A percentile compares a stretch with the other conserved stretches of the same genome.
These are phyloP conservation scores for Peniophora sp. DNA, from an alignment of 1,284 basidiomycete species.

Conservation along the genomic window DNA sequence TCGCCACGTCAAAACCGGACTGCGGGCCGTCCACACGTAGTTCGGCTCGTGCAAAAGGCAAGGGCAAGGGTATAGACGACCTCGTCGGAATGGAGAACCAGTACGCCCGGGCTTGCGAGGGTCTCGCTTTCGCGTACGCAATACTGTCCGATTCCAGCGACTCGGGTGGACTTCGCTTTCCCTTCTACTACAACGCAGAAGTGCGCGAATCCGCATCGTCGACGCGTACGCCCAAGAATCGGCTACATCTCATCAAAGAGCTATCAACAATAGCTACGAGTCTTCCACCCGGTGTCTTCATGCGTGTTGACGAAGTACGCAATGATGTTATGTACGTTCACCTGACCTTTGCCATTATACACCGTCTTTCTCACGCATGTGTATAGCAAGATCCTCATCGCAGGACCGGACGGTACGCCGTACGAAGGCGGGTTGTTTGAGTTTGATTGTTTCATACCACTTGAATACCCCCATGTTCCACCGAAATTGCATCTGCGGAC, in stretches of 20 bases:
- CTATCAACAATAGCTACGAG: conserved; percentile 45
- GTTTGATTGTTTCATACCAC: conserved; percentile 47
- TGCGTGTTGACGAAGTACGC: conserved; percentile 46
- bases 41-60: conserved; percentile 15
- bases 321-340: conserved; percentile 43
- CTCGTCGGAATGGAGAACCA: conserved; percentile 27
- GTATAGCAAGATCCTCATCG: conserved; percentile 45
- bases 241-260: conserved; percentile 46
- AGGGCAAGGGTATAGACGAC: conserved; percentile 24
- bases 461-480: conserved; percentile 38
- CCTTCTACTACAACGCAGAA: conserved; percentile 29
- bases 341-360: conserved; percentile 1
- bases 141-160: conserved; percentile 18
- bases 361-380: conserved; percentile 3
- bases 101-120: conserved; percentile 37
- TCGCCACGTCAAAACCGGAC: background rate
- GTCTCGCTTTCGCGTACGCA: conserved; percentile 37
- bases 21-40: background rate
- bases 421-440: conserved; percentile 50
- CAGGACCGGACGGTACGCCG: conserved; percentile 45
- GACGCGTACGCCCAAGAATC: conserved; percentile 37
- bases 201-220: conserved; percentile 27
- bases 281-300: conserved; percentile 46
- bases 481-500: conserved; percentile 42
- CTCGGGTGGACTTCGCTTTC: conserved; percentile 17